phyloP scores from a whole-genome alignment of 352 stramenopile genomes.

The Phytophthora pseudosyringae region DNA sequence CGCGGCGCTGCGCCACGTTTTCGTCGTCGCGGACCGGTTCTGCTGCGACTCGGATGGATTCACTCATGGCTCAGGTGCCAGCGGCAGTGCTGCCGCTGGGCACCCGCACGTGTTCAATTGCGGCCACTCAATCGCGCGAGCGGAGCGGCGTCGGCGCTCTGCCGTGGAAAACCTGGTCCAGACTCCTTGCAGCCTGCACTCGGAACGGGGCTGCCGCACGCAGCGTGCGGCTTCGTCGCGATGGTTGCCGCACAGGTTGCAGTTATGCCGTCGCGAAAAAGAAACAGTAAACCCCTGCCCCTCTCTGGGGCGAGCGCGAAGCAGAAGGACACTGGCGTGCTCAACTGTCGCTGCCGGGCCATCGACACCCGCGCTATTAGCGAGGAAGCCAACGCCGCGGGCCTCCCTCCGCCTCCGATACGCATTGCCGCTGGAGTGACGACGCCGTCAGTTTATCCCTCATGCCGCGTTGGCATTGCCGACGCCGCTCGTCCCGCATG shows the following conservation, averaged over 20 bases:
- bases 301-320: constrained; percentile 1
- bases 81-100: constrained; percentile 17
- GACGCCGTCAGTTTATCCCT: not conserved
- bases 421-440: not conserved
- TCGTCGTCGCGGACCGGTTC: constrained; percentile 34
- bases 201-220: not conserved
- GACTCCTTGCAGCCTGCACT: constrained; percentile 1
- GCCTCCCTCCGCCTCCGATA: too few relatives aligned
- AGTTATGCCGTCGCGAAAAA: constrained; percentile 29
- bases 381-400: not conserved
- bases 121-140: constrained; percentile 23
- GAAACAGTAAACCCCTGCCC: constrained; percentile 26
- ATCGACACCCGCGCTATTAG: not conserved
- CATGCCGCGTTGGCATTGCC: too few relatives aligned
- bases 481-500: not conserved
- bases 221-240: constrained; percentile 1
- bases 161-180: constrained; percentile 8
- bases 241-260: constrained; percentile 8
- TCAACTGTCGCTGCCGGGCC: not conserved
- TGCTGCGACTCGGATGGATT: constrained; percentile 32
- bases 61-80: constrained; percentile 38
- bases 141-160: not conserved
- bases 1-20: constrained; percentile 31
- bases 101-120: constrained; percentile 27
- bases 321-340: constrained; percentile 23